Base-by-base conservation (phyloP, 164 flowering plant species). In the Santalum album region DNA sequence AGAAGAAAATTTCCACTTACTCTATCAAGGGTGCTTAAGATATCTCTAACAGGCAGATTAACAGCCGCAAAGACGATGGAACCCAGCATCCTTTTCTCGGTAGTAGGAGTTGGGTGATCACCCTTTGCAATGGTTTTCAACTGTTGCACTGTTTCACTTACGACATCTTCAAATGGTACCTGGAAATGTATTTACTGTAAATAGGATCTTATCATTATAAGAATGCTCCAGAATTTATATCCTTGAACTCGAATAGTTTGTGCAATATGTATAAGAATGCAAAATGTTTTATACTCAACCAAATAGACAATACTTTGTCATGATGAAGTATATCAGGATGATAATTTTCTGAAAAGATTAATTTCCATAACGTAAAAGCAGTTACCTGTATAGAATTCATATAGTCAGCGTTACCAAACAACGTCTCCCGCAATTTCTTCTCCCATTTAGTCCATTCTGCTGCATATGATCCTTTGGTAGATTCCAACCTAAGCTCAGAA, bases 101-200 rank as follows among this genome's bases (percentile, higher is more conserved):
- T 68, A 47, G 60, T 69, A 12, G 96, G 87, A 2, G 72, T 53
- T 53, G 18, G 53, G 59, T 61, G 78, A 20, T 86, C 91, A 22
- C 89, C 96, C 65, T 74, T 79, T 1, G 85, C 87, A 59, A 81
- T 63, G 29, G 60, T 60, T 69, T 57, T 79, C 21, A 92, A 69
- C 53, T 89, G 90, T 66, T 92, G 83, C 63, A 65, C 24, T 44
- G 87, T 96, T 49, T 76, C 70, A 51, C 74, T 57, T 16, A 83
- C 91, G n/a, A 83, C 78, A 68, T n/a, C 43, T 58, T 83, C 90
- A 77, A 89, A 92, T 20, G 96, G 87, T 50, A 92, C 95, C 98
- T 92, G 77, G 25, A 54, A 57, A 50, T 15, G 49, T n/a, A n/a
- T n/a, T n/a, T n/a, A n/a, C n/a, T n/a, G n/a, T n/a, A n/a, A n/a